Base-by-base conservation (phyloP, 2,329 filamentous ascomycete species). In the Byssochlamys sp. region DNA sequence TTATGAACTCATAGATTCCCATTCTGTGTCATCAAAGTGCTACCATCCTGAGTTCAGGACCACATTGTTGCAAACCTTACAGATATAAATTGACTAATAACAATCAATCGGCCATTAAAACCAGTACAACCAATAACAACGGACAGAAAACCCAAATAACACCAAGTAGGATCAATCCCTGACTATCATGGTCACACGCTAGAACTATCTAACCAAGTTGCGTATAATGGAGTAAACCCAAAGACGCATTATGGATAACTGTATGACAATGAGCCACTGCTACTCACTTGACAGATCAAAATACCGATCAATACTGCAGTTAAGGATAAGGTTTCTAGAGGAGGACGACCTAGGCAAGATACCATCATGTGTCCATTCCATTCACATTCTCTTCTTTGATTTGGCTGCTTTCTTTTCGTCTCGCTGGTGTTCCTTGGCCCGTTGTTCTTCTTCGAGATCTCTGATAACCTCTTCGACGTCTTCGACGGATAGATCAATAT, bases 371-470 rank as follows among this genome's bases (percentile, higher is more conserved):
- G 19, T 25, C 4, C 14, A 11, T 27, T 26, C 25, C 14, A 49
- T 2, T 26, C 24, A 26, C 4, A 6, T 14, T 51, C 27, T 51
- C 49, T 24, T 51, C 19, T 27, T 26, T 26, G 12, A 5, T 10
- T 28, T 26, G 24, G 14, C 33, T 29, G 11, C 39, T 19, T 50
- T 39, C 14, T 54, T 45, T 19, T 54, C 53, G n/a, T 28, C 24
- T 54, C 33, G 26, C 31, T 54, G n/a, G 7, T 4, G 14, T 25
- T 54, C 24, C 24, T 35, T 56, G 9, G n/a, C n/a, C 48, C 28
- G 51, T 48, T 33, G 19, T 50, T 25, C 27, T 33, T 56, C 48
- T 50, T 56, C 48, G n/a, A 56, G 26, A 10, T 52, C 55, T 7
- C 12, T 14, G 27, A 56, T 52, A 3, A 56, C 48, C 4, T 56